phyloP scores from a whole-genome alignment of 306 rosid genomes.

The Cicer chorassanicum region DNA sequence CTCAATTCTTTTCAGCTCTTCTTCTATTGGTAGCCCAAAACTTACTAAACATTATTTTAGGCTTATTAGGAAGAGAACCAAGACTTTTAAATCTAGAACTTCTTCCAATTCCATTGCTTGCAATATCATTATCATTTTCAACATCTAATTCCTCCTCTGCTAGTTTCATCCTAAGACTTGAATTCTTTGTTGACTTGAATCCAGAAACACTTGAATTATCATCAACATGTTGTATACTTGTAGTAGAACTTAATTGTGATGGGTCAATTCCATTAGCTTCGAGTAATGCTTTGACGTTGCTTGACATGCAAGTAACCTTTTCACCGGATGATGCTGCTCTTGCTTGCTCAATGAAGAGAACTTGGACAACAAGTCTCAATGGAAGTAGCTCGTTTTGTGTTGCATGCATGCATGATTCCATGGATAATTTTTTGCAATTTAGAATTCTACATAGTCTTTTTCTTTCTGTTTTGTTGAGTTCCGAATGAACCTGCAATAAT shows the following conservation, averaged over 20 bases:
- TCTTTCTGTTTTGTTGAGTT: conserved; percentile 86
- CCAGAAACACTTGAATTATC: conserved; percentile 88
- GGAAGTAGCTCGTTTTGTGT: conserved; percentile 96
- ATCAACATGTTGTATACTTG: conserved; percentile 63
- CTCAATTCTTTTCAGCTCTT: conserved; percentile 73
- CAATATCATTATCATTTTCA: conserved; percentile 44
- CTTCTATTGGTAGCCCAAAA: conserved; percentile 81
- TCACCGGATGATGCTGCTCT: conserved; percentile 74
- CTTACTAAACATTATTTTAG: conserved; percentile 86
- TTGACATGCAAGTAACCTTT: conserved; percentile 71
- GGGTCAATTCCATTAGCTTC: conserved; percentile 78
- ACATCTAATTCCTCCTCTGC: conserved; percentile 79
- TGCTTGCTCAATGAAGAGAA: conserved; percentile 98
- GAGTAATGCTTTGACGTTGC: conserved; percentile 78
- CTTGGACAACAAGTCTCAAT: conserved; percentile 91
- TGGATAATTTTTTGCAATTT: conserved; percentile 92
- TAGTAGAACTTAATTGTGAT: conserved; percentile 65
- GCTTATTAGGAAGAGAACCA: conserved; percentile 72
- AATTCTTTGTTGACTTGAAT: conserved; percentile 63
- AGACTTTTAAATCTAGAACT: conserved; percentile 62
- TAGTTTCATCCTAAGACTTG: conserved; percentile 92
- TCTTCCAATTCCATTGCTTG: conserved; percentile 57
- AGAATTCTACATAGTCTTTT: conserved; percentile 83
- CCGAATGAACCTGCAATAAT: conserved; percentile 79
- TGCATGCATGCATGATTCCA: conserved; percentile 96